Evolutionary conservation across 2,329 filamentous ascomycete species (phyloP).

Genomic region (Lasiodiplodia sp.): DNA sequence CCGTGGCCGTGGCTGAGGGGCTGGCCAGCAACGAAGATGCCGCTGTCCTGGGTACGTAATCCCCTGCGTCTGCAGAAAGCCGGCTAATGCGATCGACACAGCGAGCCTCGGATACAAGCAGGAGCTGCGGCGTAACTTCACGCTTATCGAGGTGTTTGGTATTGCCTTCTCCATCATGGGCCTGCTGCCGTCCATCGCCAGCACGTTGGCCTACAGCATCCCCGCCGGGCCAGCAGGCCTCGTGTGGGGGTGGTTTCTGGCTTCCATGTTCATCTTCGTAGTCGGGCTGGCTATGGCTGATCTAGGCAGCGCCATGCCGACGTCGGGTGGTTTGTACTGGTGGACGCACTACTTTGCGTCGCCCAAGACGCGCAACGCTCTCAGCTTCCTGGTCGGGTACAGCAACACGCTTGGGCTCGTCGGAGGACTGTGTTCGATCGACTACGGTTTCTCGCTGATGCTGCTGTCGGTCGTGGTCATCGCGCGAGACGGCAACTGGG

Average conservation of each 20-base stretch:
- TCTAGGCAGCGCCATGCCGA: conserved; percentile 59
- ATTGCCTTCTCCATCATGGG: conserved; percentile 62
- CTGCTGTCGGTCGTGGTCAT: conserved; percentile 66
- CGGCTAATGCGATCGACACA: conserved; percentile 25
- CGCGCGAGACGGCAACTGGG: conserved; percentile 63
- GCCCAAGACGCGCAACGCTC: conserved; percentile 61
- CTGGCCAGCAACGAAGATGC: conserved; percentile 50
- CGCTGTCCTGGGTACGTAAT: conserved; percentile 46
- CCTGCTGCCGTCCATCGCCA: conserved; percentile 66
- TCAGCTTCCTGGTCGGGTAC: conserved; percentile 68
- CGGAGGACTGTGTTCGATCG: conserved; percentile 68
- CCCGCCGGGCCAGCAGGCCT: conserved; percentile 67
- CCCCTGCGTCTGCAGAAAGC: neutral
- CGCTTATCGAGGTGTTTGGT: conserved; percentile 67
- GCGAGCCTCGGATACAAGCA: conserved; percentile 59
- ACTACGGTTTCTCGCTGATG: conserved; percentile 66
- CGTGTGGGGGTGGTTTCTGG: conserved; percentile 69
- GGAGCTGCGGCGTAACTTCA: conserved; percentile 68
- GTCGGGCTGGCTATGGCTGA: conserved; percentile 66
- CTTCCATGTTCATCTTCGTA: conserved; percentile 64
- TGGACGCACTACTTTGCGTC: conserved; percentile 67
- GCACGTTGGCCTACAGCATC: conserved; percentile 65
- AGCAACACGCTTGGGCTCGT: conserved; percentile 68
- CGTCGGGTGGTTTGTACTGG: conserved; percentile 65
- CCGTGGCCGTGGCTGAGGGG: conserved; percentile 33